Evolutionary conservation across 2,329 filamentous ascomycete genomes (phyloP).

Genomic region (Colletotrichum sp.): DNA sequence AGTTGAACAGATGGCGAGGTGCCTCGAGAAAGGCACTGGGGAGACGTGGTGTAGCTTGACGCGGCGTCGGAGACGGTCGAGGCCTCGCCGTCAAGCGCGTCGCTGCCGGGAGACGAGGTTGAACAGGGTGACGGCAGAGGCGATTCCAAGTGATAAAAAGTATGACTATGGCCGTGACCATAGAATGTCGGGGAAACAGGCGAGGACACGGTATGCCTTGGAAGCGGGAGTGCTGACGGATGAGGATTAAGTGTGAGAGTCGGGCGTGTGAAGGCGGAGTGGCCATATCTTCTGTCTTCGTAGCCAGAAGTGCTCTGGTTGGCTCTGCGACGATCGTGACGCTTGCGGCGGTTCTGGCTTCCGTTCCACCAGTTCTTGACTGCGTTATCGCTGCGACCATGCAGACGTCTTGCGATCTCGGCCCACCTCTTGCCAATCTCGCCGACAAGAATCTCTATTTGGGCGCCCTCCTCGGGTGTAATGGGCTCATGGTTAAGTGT

Average conservation of each 20-base stretch:
- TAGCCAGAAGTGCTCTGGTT: conserved; percentile 25
- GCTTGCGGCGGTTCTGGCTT: conserved; percentile 79
- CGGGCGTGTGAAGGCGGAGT: conserved; percentile 22
- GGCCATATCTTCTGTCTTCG: conserved; percentile 17
- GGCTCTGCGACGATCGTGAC: conserved; percentile 47
- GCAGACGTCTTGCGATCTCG: conserved; percentile 82
- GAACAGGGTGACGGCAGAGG: conserved; percentile 40
- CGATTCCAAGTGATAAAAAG: conserved; percentile 31
- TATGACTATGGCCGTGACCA: conserved; percentile 19
- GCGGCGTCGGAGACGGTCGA: conserved; percentile 74
- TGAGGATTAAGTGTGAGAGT: conserved; percentile 31
- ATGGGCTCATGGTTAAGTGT: conserved; percentile 76
- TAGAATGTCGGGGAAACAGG: conserved; percentile 18
- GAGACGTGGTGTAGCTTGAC: conserved; percentile 66
- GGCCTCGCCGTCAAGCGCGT: conserved; percentile 64
- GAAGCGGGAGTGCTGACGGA: conserved; percentile 15
- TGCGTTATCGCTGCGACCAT: conserved; percentile 89
- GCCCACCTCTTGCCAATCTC: conserved; percentile 90
- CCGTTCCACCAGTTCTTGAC: conserved; percentile 99
- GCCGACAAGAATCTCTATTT: conserved; percentile 78
- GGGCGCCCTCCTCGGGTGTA: conserved; percentile 68
- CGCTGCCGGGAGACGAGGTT: conserved; percentile 55
- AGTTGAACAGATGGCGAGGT: conserved; percentile 44
- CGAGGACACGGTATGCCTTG: conserved; percentile 18
- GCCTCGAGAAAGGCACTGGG: conserved; percentile 39